Base-by-base conservation (phyloP, 331 rosid species). In the Malus hybrid region DNA sequence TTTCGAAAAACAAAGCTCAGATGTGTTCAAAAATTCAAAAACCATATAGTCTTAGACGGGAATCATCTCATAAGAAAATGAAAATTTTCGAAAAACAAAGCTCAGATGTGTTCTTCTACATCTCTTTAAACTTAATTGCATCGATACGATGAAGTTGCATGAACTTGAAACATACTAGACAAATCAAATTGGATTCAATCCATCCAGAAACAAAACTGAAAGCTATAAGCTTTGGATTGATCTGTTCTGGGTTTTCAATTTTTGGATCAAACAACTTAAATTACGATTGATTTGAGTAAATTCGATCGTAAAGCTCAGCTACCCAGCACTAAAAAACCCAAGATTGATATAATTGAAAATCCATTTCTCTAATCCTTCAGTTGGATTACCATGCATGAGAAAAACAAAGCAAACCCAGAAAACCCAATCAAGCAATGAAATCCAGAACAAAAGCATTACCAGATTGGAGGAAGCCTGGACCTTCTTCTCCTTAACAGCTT, bases 401-500 rank as follows among this genome's bases (percentile, higher is more conserved):
- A 20, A 19, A 67, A 63, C 30, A 70, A 61, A 34, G 6, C 57
- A 52, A 52, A 16, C 9, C 57, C 57, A 16, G 10, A 52, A 52
- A 52, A 52, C 57, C 57, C 8, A 55, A 79, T 50, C 44, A 0
- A 77, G 73, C 61, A 68, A 42, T 5, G 53, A 68, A 70, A 10
- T 14, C 44, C 3, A 16, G 5, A 30, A 33, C 22, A 4, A 14
- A 52, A 75, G 12, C 12, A 11, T 77, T 68, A 92, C 97, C 91
- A 90, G 80, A 86, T 87, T 88, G 87, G 90, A 1, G 62, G 72
- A 19, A 26, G 93, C 82, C 61, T 83, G 84, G 78, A 46, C 69
- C 81, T 89, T 85, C 78, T 83, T 89, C 72, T 77, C 82, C 83
- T 79, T 88, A 77, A 87, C 82, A 64, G 79, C 88, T 28, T 87